Conservation (phyloP, 371 early-diverging fungal species). For the Syncephalastrum contaminatum region DNA sequence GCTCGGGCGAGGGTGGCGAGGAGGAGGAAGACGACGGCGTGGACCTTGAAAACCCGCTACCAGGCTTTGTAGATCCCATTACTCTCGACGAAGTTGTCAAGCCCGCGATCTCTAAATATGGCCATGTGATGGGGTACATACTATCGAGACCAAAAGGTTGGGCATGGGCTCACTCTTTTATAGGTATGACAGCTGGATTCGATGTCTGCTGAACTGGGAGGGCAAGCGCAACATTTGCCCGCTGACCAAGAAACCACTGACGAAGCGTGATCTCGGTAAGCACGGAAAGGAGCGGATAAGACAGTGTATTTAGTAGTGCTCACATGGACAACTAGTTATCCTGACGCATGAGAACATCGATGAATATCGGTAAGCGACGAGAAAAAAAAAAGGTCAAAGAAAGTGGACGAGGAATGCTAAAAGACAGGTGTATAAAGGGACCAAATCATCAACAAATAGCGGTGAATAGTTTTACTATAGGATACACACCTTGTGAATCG, state of each 20-base stretch:
- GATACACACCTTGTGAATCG: constrained; percentile 16
- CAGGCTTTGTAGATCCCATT: constrained; percentile 92
- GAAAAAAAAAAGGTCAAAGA: not conserved
- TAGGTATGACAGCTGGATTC: constrained; percentile 88
- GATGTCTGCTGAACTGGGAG: constrained; percentile 81
- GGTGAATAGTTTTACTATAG: too few species aligned
- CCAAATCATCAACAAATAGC: constrained; percentile 41
- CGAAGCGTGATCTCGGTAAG: constrained; percentile 80
- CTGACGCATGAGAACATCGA: constrained; percentile 85
- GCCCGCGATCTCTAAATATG: constrained; percentile 94
- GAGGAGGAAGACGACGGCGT: constrained; percentile 31
- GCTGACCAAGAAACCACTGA: constrained; percentile 88
- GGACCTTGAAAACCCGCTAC: constrained; percentile 70
- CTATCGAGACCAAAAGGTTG: not conserved
- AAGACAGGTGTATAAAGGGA: constrained; percentile 29
- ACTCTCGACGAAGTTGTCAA: constrained; percentile 87
- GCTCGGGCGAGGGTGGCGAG: constrained; percentile 22
- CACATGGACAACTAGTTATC: constrained; percentile 41
- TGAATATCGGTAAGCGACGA: constrained; percentile 58
- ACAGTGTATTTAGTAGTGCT: too few species aligned
- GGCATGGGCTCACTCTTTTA: not conserved
- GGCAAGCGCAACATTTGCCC: constrained; percentile 88
- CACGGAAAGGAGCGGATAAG: not conserved
- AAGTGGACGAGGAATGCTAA: not conserved
- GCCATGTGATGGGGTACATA: constrained; percentile 90